These are phyloP conservation scores for Phytophthora chlamydospora DNA, from an alignment of 352 stramenopile genomes.

Conservation along the genomic window DNA sequence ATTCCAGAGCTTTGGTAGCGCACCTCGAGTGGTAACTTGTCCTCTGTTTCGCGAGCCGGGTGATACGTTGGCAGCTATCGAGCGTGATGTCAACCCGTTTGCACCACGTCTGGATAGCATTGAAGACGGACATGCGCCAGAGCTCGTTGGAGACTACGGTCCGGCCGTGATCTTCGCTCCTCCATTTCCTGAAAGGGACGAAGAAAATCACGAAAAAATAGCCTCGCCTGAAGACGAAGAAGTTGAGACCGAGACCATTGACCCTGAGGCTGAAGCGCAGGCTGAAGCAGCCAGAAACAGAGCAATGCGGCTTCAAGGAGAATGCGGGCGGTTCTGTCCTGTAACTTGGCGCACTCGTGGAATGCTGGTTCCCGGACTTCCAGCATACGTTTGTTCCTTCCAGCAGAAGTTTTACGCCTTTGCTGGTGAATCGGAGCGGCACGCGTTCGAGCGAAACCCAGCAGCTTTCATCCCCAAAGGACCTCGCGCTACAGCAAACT, in stretches of 20 bases:
- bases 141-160: conserved; percentile 37
- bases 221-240: conserved; percentile 1
- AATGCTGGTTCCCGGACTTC: conserved; percentile 48
- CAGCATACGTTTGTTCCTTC: conserved; percentile 47
- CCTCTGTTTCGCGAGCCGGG: conserved; percentile 30
- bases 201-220: conserved; percentile 8
- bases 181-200: conserved; percentile 22
- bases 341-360: conserved; percentile 58
- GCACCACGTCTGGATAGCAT: conserved; percentile 48
- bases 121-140: conserved; percentile 45
- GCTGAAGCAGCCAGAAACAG: conserved; percentile 16
- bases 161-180: conserved; percentile 35
- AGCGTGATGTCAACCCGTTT: conserved; percentile 43
- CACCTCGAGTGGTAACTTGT: conserved; percentile 30
- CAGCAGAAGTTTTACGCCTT: conserved; percentile 64
- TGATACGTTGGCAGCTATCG: conserved; percentile 42
- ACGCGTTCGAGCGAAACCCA: conserved; percentile 62
- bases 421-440: conserved; percentile 42
- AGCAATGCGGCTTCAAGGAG: conserved; percentile 43
- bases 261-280: conserved; percentile 23
- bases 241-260: conserved; percentile 4
- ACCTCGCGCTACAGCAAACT: conserved; percentile 27
- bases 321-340: conserved; percentile 64
- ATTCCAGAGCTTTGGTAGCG: conserved; percentile 15
- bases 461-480: conserved; percentile 41